Evolutionary conservation across 148 eudicot species (phyloP), one percentile per base, ranked within the genome.

Genomic region (Heliamphora exappendiculata): DNA sequence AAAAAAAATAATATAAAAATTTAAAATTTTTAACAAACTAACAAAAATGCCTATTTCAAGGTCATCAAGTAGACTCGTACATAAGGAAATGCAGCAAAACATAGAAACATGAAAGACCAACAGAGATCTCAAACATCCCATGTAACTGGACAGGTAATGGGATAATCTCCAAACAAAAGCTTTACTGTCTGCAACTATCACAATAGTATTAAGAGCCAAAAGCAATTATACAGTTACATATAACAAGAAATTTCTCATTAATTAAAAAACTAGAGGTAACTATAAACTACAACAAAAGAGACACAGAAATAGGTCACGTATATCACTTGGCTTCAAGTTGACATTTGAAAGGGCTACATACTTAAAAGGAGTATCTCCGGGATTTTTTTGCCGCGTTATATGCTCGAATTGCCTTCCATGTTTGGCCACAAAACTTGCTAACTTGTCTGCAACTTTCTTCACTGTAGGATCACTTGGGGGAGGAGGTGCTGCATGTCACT

Each of bases 401-500:
- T 93, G 88, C 86, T 95, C 99, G 82, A 91, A 82, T 84, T 89
- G 91, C 90, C 92, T 87, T 81, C 98, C 99, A 77, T 91, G 85
- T 89, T 93, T 95, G 28, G 98, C 99, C 78, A 91, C 99, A 88
- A 93, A 95, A 88, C 87, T 91, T 75, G 99, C 99, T 75, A 95
- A 86, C 80, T 85, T 89, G 78, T 95, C 99, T n/a, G 98, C 99
- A 81, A 87, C 98, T 74, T 87, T 90, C 93, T 88, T 95, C 90
- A 95, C 97, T 81, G 89, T 84, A 82, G 89, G 88, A 82, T 95
- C 98, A 86, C 91, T 95, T 80, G 99, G 98, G 76, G 89, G 80
- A 82, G 88, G 88, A 67, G 92, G 94, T 87, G 93, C 97, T 95
- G 99, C 99, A 95, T 89, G 82, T 89, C 93, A 95, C 99, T 95